These are phyloP conservation scores for Samsoniella hepiali DNA, from an alignment of 2,329 filamentous ascomycete species.

Conservation along the genomic window DNA sequence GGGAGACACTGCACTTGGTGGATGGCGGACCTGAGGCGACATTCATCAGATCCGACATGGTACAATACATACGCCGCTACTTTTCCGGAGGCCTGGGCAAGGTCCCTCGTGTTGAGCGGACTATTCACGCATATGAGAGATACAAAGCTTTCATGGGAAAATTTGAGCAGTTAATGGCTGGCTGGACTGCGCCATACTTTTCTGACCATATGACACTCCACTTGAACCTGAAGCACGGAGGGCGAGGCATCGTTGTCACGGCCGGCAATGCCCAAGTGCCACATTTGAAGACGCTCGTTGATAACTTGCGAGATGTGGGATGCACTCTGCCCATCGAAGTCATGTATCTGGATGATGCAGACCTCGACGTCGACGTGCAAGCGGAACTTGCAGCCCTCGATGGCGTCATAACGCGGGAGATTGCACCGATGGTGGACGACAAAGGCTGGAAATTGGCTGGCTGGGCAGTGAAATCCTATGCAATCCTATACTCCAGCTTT, in stretches of 20 bases:
- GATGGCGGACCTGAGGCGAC: background rate
- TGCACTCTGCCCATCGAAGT: conserved; percentile 11
- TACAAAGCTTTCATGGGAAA: conserved; percentile 5
- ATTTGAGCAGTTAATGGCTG: conserved; percentile 7
- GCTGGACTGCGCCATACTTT: conserved; percentile 12
- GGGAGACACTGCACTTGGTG: conserved; percentile 3
- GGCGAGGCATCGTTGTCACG: conserved; percentile 6
- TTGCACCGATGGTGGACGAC: conserved; percentile 11
- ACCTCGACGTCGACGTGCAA: background rate
- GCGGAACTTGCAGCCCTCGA: conserved; percentile 1
- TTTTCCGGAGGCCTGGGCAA: background rate
- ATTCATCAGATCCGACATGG: conserved; percentile 7
- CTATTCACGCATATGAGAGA: conserved; percentile 4
- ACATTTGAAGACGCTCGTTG: conserved; percentile 1
- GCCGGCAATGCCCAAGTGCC: background rate
- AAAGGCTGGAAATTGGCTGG: conserved; percentile 5
- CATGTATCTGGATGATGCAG: conserved; percentile 7
- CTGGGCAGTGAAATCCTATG: conserved; percentile 7
- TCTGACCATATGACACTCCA: conserved; percentile 9
- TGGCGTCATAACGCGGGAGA: conserved; percentile 1
- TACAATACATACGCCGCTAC: conserved; percentile 1
- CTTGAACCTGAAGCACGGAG: conserved; percentile 8
- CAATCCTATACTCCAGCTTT: conserved; percentile 9
- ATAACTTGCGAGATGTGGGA: conserved; percentile 7
- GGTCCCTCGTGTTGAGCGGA: background rate